Conservation (phyloP, 176 grass and related monocot genomes). For the Ananas comosus region DNA sequence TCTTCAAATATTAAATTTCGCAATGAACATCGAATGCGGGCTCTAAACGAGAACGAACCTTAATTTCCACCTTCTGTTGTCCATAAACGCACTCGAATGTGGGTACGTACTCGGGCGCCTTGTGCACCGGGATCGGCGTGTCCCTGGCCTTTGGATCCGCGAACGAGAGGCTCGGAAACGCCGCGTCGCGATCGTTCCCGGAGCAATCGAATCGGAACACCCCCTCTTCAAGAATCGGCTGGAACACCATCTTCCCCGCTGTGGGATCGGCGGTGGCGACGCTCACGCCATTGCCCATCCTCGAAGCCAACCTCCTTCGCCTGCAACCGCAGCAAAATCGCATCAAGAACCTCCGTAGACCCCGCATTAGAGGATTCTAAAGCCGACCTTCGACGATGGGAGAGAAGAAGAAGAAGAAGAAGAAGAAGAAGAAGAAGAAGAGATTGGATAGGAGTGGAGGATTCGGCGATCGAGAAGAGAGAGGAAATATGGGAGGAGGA, state of each 20-base stretch:
- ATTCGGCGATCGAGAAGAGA: not conserved
- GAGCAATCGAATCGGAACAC: constrained; percentile 90
- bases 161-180: constrained; percentile 67
- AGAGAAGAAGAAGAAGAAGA: not conserved
- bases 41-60: constrained; percentile 34
- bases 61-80: constrained; percentile 53
- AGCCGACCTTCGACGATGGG: not conserved
- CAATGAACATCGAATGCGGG: not conserved
- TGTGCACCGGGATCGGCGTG: constrained; percentile 18
- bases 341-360: not conserved
- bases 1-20: not conserved
- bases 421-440: not conserved
- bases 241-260: constrained; percentile 37
- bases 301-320: not conserved
- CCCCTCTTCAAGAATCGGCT: constrained; percentile 52
- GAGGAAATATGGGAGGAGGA: not conserved
- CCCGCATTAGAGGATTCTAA: not conserved
- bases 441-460: not conserved
- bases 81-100: constrained; percentile 22
- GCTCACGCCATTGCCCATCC: not conserved
- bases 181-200: constrained; percentile 33
- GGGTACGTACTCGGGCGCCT: constrained; percentile 38
- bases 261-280: constrained; percentile 9
- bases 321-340: not conserved
- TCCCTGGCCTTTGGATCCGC: constrained; percentile 43